phyloP scores from a whole-genome alignment of 129 eudicot genomes.

The Helianthus tuberosus region DNA sequence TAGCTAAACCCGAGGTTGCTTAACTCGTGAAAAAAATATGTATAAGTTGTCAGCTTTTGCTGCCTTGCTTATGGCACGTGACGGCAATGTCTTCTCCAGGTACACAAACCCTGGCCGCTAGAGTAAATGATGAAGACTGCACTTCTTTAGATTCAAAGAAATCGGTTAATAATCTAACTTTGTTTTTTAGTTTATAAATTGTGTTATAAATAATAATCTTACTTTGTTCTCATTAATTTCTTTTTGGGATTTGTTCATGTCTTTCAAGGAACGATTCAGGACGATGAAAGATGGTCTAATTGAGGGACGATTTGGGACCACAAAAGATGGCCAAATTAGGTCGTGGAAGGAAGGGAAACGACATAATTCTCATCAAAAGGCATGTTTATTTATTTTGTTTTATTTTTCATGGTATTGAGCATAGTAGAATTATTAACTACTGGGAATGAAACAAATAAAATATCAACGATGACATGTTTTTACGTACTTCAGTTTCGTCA shows the following conservation, averaged over 20 bases:
- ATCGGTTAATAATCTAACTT: no score
- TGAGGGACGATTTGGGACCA: slow-evolving; percentile 66
- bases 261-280: slow-evolving; percentile 38
- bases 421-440: slow-evolving; percentile 1
- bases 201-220: no score
- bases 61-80: no score
- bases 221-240: no score
- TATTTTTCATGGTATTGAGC: neutral
- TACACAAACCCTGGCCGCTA: no score
- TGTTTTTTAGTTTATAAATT: no score
- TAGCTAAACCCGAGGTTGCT: neutral
- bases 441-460: neutral
- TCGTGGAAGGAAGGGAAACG: slow-evolving; percentile 93
- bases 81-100: no score
- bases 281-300: no score
- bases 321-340: slow-evolving; percentile 87
- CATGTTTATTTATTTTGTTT: slow-evolving; percentile 21
- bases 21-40: neutral
- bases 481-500: neutral
- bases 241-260: slow-evolving; percentile 45
- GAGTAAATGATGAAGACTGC: no score
- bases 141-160: no score
- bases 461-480: neutral
- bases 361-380: slow-evolving; percentile 91
- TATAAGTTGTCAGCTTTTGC: no score